A percentile compares a stretch with the other conserved stretches of the same genome.
phyloP scores from a whole-genome alignment of 2,329 filamentous ascomycete species.

The Pyrenophora seminiperda region DNA sequence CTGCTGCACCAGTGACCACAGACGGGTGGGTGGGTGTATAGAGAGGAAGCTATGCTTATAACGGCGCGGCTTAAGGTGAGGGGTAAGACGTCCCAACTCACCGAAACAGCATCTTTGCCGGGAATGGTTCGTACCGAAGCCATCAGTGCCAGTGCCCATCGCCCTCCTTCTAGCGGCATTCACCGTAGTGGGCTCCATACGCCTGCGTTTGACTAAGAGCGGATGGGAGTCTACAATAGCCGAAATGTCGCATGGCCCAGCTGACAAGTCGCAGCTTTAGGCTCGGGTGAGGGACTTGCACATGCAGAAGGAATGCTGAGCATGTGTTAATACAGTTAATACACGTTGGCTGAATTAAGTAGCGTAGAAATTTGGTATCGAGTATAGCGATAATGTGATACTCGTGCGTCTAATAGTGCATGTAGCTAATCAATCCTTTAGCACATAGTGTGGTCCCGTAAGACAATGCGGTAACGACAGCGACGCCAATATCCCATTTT shows the following conservation, averaged over 20 bases:
- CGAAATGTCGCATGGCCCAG: background rate
- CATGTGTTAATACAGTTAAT: background rate
- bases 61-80: slow-evolving; percentile 11
- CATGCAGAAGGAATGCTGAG: background rate
- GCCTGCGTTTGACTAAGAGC: slow-evolving; percentile 2
- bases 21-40: background rate
- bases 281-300: background rate
- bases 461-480: slow-evolving; percentile 15
- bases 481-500: slow-evolving; percentile 24
- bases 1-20: background rate
- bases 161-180: slow-evolving; percentile 5
- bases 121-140: slow-evolving; percentile 3
- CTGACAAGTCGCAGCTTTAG: background rate
- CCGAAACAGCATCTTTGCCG: slow-evolving; percentile 11
- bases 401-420: slow-evolving; percentile 29
- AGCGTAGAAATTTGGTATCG: slow-evolving; percentile 3
- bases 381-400: slow-evolving; percentile 19
- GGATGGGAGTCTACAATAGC: background rate
- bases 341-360: background rate
- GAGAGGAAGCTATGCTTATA: slow-evolving; percentile 6
- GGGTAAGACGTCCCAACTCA: slow-evolving; percentile 13
- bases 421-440: slow-evolving; percentile 23
- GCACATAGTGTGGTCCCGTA: slow-evolving; percentile 26
- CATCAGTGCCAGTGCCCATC: too few relatives aligned
- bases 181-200: slow-evolving; percentile 7